Evolutionary conservation across 345 rosid genomes (phyloP).

Genomic region (Eucalyptus microcorys): DNA sequence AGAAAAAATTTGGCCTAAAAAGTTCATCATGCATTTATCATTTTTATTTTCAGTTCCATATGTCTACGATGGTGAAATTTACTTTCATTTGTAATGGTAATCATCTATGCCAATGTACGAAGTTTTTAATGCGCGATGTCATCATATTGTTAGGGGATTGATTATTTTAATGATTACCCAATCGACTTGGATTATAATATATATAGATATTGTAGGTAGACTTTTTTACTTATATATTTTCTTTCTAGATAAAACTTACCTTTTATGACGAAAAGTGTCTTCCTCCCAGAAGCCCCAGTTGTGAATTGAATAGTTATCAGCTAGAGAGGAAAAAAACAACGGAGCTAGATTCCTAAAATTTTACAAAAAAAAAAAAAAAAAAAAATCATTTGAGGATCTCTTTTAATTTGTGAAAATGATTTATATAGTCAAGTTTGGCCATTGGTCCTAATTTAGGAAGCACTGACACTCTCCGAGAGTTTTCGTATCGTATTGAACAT

Average conservation of each 20-base stretch:
- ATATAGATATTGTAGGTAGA: not conserved
- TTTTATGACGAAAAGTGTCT: not conserved
- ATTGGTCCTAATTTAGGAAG: not conserved
- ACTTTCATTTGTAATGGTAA: not conserved
- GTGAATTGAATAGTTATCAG: not conserved
- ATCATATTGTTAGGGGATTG: not conserved
- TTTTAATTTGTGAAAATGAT: not conserved
- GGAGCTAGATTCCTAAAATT: not conserved
- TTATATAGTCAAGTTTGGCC: not conserved
- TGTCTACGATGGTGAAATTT: not conserved
- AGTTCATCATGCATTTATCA: not conserved
- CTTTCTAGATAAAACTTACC: not conserved
- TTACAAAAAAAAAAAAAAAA: not conserved
- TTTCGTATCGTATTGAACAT: rapidly evolving
- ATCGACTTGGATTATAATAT: not conserved
- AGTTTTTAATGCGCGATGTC: not conserved
- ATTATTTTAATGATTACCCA: not conserved
- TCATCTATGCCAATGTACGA: not conserved
- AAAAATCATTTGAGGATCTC: not conserved
- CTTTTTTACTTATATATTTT: not conserved
- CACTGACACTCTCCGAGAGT: too few species aligned
- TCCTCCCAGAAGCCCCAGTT: not conserved
- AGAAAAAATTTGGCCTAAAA: not conserved
- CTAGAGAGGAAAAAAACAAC: not conserved
- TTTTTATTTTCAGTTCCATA: not conserved